Percentiles rank a stretch among this genome's conserved stretches.
Evolutionary conservation across 495 filamentous ascomycete genomes (phyloP).

Genomic region (Aspergillus bertholletiae): DNA sequence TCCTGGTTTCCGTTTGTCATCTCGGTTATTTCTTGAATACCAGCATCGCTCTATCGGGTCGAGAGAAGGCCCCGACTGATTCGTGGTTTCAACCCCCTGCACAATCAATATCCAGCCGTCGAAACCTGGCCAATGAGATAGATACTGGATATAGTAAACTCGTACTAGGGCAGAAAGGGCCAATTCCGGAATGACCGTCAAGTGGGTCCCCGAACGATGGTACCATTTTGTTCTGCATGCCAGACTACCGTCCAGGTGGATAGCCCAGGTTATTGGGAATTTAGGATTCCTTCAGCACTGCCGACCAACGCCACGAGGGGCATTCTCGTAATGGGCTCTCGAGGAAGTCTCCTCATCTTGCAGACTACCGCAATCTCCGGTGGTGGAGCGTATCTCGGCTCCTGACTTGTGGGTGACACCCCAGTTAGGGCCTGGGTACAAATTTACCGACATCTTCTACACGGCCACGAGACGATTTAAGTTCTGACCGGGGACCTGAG

Average conservation of each 20-base stretch:
- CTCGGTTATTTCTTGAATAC: not conserved
- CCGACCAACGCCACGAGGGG: not conserved
- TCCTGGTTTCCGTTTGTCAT: not conserved
- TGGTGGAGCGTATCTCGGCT: not conserved
- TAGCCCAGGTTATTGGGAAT: not conserved
- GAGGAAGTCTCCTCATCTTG: not conserved
- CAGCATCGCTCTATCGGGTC: not conserved
- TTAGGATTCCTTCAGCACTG: not conserved
- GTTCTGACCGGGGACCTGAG: not conserved
- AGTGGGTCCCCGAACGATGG: not conserved
- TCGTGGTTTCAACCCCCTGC: not conserved
- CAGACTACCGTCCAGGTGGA: not conserved
- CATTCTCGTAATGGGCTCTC: not conserved
- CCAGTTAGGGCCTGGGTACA: not conserved
- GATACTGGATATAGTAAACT: not conserved
- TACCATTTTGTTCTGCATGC: not conserved
- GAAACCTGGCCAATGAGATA: not conserved
- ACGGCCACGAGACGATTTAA: not conserved
- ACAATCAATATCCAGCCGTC: not conserved
- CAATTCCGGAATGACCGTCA: not conserved
- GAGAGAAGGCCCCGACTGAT: not conserved
- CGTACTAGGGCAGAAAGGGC: not conserved
- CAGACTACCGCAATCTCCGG: not conserved
- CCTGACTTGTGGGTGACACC: not conserved
- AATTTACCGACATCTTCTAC: not conserved